Evolutionary conservation across 73 alveolate genomes (phyloP).

Genomic region (Urostyla sp.): DNA sequence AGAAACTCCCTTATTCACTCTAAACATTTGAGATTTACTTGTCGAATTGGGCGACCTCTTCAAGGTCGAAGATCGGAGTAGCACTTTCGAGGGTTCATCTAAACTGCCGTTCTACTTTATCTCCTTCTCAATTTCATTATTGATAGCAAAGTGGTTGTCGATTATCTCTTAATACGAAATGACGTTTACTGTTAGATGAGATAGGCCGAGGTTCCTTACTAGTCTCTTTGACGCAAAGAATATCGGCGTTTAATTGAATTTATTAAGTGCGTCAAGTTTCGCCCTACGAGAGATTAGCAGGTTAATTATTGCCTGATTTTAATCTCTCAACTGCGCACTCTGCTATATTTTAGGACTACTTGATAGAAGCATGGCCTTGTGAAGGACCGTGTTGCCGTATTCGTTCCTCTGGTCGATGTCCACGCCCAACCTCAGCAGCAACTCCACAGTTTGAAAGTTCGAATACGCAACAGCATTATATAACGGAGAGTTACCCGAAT

Average conservation of each 20-base stretch:
- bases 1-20: neutral
- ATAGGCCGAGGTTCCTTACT: slow-evolving; percentile 33
- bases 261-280: slow-evolving; percentile 46
- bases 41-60: slow-evolving; percentile 23
- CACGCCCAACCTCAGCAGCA: slow-evolving; percentile 58
- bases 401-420: slow-evolving; percentile 55
- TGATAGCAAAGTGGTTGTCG: slow-evolving; percentile 8
- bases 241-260: slow-evolving; percentile 55
- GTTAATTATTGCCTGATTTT: slow-evolving; percentile 37
- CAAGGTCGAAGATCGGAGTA: neutral
- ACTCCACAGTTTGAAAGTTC: slow-evolving; percentile 61
- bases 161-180: neutral
- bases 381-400: slow-evolving; percentile 71
- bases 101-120: neutral
- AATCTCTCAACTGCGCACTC: neutral
- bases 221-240: slow-evolving; percentile 49
- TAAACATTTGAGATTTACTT: neutral
- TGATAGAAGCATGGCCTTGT: slow-evolving; percentile 65
- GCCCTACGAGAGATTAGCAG: slow-evolving; percentile 55
- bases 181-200: slow-evolving; percentile 16
- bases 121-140: slow-evolving; percentile 25
- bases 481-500: slow-evolving; percentile 57
- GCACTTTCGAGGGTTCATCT: neutral
- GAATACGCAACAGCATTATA: slow-evolving; percentile 62
- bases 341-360: no score